Evolutionary conservation across 2,329 filamentous ascomycete genomes (phyloP), one percentile per base, ranked within the genome.

Genomic region (Trichoderma oligosporum): DNA sequence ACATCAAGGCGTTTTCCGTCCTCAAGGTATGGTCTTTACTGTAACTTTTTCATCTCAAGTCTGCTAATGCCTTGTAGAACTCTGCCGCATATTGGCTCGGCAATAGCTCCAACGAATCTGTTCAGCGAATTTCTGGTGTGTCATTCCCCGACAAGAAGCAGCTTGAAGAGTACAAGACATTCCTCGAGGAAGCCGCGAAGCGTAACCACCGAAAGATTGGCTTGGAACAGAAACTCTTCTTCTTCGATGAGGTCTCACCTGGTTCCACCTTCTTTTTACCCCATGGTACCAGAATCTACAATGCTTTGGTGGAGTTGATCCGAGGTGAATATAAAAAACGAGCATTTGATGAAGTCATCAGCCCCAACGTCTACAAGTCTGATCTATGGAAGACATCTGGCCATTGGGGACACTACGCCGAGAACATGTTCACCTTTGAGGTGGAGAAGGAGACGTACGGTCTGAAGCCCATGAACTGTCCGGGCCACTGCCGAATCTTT

Each of bases 401-500:
- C 48, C 94, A 97, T 73, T 97, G 93, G 92, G 84, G 88, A 60
- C 74, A 75, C 63, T 76, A 97, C 78, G 84, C 91, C 69, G 93
- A 97, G 62, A 92, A 97, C 75, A 97, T 97, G 93, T 82, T 82
- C 64, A 73, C 78, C 38, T 85, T 96, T 65, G 79, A 84, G 56
- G 77, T 87, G 29, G 92, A 97, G 72, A 96, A 96, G 78, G 87
- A 74, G 64, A 68, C 70, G 46, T 76, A 74, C 60, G 91, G 86
- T 14, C 77, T 97, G 51, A 97, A 97, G 77, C 93, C 93, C 25
- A 97, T 97, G 94, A 97, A 97, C 77, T 99, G 94, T 75, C 94
- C 94, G 4, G 91, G 91, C 25, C 93, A 97, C 74, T 95, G 89
- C 73, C 77, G 94, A 63, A 87, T 97, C 67, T 96, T 96, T 72